Evolutionary conservation across 352 stramenopile species (phyloP), one percentile per base, ranked within the genome.

Genomic region (Phytophthora agathidicida): DNA sequence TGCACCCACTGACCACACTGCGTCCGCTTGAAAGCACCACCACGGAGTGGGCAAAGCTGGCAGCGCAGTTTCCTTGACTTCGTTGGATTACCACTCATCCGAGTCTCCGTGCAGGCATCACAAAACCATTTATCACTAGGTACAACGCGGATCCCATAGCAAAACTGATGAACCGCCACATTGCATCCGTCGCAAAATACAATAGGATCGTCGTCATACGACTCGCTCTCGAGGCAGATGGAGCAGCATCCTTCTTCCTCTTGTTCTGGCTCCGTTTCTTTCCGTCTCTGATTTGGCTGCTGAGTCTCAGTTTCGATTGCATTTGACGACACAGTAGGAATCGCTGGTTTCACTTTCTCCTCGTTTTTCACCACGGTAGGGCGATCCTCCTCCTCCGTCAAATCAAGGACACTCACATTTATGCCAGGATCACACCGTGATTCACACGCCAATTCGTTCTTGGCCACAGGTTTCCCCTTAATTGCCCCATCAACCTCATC

Each of bases 121-220:
- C 92, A 98, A 39, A 87, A 94, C 86, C 88, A 98, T 13, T 93
- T 84, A 5, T 75, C 86, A 45, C 50, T 73, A 2, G 88, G 87
- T 10, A 97, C 46, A 3, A 46, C 14, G 6, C 62, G 62, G 8
- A 97, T 78, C 4, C 86, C 88, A 44, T 97, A 97, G 69, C 91
- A 97, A 51, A 87, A 88, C 61, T 97, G 89, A 66, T 97, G 91
- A 3, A 96, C 86, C 3, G 80, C 73, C 16, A 93, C 68, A 55
- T 96, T 74, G 45, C 91, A 97, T 5, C 86, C 86, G 41, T 96
- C 91, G 43, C 91, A 97, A 60, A 94, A 96, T 3, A 97, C 73
- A 43, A 97, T 97, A 33, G 77, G 79, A 50, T 97, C 91, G 32
- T 93, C 83, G n/a, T 95, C 88, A 45, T 81, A 91, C 3, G 81